Percentiles rank a stretch among this genome's conserved stretches.
These are phyloP conservation scores for Sporormia fimetaria DNA, from an alignment of 495 filamentous ascomycete genomes.

Conservation along the genomic window DNA sequence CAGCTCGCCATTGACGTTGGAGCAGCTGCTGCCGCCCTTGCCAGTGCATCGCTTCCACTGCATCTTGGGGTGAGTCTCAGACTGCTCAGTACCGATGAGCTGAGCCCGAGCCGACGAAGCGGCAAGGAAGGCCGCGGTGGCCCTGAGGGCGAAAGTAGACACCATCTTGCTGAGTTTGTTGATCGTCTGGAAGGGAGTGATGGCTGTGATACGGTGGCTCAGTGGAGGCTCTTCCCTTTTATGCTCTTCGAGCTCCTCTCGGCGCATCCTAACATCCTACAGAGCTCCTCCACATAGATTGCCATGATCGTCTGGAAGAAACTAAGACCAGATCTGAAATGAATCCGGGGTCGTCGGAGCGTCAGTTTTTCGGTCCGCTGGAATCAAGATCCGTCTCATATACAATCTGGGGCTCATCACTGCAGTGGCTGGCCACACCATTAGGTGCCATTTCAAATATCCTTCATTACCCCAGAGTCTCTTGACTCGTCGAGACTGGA, in stretches of 20 bases:
- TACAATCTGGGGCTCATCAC: not conserved
- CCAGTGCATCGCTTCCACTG: constrained; percentile 27
- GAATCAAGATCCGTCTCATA: constrained; percentile 1
- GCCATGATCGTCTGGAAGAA: not conserved
- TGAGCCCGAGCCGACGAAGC: constrained; percentile 16
- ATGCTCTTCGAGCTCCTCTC: not conserved
- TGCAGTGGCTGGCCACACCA: constrained; percentile 5
- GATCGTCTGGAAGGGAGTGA: not conserved
- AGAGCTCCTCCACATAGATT: constrained; percentile 3
- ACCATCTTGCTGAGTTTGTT: constrained; percentile 4
- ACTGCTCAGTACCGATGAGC: constrained; percentile 20
- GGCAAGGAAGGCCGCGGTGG: constrained; percentile 12
- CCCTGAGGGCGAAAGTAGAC: constrained; percentile 5
- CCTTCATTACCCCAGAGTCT: not conserved
- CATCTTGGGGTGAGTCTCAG: constrained; percentile 29
- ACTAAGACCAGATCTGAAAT: constrained; percentile 7
- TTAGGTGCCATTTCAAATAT: not conserved
- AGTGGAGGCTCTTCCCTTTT: constrained; percentile 4
- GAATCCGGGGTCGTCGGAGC: constrained; percentile 12
- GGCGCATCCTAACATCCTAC: not conserved
- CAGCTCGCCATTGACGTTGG: constrained; percentile 35
- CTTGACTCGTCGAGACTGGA: constrained; percentile 2
- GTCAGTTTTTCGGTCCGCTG: constrained; percentile 3
- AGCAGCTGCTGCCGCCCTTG: constrained; percentile 36
- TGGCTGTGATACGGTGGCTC: not conserved